Evolutionary conservation across 1,284 basidiomycete species (phyloP), one percentile per base, ranked within the genome.

Genomic region (Laetiporus sulphureus): DNA sequence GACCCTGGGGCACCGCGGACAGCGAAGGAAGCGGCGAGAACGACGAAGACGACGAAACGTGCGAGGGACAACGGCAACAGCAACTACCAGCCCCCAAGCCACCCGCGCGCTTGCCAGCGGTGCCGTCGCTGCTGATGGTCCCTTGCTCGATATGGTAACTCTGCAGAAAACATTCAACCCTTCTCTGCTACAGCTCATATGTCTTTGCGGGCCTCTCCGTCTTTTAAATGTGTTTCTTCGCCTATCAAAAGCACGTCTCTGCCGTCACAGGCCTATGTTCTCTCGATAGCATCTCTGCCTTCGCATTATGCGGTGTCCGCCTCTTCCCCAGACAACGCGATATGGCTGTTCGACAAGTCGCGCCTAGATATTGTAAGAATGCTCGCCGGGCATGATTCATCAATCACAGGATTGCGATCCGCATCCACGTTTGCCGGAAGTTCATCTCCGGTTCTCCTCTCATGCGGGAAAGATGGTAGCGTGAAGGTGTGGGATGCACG

Each of bases 401-500:
- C 72, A 10, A 79, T 70, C 8, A 77, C 79, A 0, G 65, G 68
- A 25, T 61, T 83, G 41, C 61, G 68, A 42, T 57, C 68, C 0
- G 63, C 72, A 4, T 46, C 49, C 32, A 50, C 54, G 15, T 45
- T 73, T 13, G 62, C 59, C 3, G 57, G 59, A 4, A 56, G 58
- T 1, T 47, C 52, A 22, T 55, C 53, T 6, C 58, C 64, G 32
- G 57, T 58, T 40, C 65, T 84, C 13, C 54, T 83, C 19, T 80
- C 80, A 2, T 78, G 75, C 13, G 81, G 83, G 1, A 73, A 67
- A 51, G 81, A 84, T 48, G 80, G 79, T 0, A 61, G 67, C 36
- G 73, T 88, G 43, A 75, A 73, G 47, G 68, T 76, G 19, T 88
- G 84, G 85, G 84, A 88, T 56, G 72, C 75, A 42, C 72, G 84